Base-by-base conservation (phyloP, 129 eudicot genomes). In the Silybum marianum region DNA sequence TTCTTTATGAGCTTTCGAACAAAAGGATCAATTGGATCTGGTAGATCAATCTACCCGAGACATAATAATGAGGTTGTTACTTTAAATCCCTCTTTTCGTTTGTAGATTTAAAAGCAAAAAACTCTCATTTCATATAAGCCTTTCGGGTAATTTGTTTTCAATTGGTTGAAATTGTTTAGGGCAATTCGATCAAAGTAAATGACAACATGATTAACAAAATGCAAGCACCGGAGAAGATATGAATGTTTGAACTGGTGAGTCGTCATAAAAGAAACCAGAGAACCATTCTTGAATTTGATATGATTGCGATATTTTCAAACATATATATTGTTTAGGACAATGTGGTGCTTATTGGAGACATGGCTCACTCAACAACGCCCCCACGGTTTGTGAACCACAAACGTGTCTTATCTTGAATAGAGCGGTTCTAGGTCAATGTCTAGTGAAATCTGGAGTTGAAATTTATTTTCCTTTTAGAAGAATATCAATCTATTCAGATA, bases 331-430 rank as follows among this genome's bases (percentile, higher is more conserved):
- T 78, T 78, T 94, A 97, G 98, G 91, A 88, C 84, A 87, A 87
- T 75, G 96, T 94, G 51, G 92, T 92, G 28, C 82, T 94, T 77
- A 58, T 89, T 44, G 97, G 97, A 78, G 98, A 94, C 60, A 92
- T 93, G 10, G 96, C 98, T 82, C 97, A 94, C 78, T 97, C 97
- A 7, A 89, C 95, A 36, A 94, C 96, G 2, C 98, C 98, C 9
- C 71, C 97, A 94, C 21, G 97, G 98, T 23, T 36, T 90, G 36
- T 75, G 97, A 82, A 92, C 97, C 90, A 94, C 97, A 74, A 94
- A 94, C 88, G 89, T 92, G 98, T 90, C 98, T 32, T 51, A 71
- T 94, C 48, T 62, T 90, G 62, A 97, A 94, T 85, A 97, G 92
- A 44, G 93, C 91, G 3, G 93, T 94, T 71, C 34, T 92, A 25